Conservation (phyloP, 176 grass and related monocot species). For the Bromus sterilis region DNA sequence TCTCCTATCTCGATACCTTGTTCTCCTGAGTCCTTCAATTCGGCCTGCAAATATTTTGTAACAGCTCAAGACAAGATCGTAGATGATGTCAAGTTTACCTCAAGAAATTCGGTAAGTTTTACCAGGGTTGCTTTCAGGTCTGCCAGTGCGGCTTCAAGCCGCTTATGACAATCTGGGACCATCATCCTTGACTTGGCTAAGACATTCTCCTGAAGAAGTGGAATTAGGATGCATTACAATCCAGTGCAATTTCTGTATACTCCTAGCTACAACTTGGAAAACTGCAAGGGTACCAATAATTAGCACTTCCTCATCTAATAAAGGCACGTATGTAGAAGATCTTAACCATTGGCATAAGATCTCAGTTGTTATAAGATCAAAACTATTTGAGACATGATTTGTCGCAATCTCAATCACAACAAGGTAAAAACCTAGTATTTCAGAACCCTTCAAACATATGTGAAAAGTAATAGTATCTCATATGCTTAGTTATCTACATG, state of each 20-base stretch:
- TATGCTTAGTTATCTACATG: background rate
- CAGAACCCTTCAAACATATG: background rate
- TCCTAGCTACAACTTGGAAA: background rate
- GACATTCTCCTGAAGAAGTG: conserved; percentile 57
- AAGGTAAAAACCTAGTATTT: background rate
- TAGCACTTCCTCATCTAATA: background rate
- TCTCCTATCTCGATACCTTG: conserved; percentile 56
- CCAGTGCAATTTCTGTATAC: background rate
- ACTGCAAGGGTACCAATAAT: background rate
- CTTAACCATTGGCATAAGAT: background rate
- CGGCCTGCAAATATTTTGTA: conserved; percentile 17
- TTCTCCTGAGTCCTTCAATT: conserved; percentile 53
- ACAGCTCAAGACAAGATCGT: background rate
- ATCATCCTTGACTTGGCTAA: conserved; percentile 95
- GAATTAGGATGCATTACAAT: background rate
- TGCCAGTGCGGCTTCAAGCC: conserved; percentile 57
- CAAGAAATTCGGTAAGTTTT: background rate
- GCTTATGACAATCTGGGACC: conserved; percentile 83
- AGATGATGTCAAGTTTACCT: background rate
- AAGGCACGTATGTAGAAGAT: background rate
- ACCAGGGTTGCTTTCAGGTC: conserved; percentile 78
- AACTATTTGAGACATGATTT: background rate
- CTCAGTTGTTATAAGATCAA: background rate
- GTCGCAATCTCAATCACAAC: background rate
- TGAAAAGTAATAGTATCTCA: background rate